These are phyloP conservation scores for Claviceps paspali DNA, from an alignment of 2,329 filamentous ascomycete genomes.

Conservation along the genomic window DNA sequence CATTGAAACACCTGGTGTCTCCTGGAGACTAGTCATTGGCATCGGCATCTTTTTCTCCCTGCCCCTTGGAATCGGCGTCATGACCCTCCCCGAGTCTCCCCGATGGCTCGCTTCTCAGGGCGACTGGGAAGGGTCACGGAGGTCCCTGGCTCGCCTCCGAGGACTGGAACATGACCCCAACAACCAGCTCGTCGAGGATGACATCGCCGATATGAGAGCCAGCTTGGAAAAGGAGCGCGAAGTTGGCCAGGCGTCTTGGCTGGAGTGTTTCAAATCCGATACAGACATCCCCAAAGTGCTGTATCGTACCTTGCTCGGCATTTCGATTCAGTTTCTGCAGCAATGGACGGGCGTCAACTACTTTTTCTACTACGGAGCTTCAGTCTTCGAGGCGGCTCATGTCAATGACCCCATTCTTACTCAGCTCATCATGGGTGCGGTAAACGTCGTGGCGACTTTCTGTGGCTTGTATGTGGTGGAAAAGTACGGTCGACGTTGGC, in stretches of 20 bases:
- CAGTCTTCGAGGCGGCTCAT: slow-evolving; percentile 52
- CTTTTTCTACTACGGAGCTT: slow-evolving; percentile 51
- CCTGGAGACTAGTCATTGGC: slow-evolving; percentile 49
- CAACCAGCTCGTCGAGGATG: slow-evolving; percentile 30
- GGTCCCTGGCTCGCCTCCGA: slow-evolving; percentile 36
- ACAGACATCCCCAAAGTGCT: slow-evolving; percentile 37
- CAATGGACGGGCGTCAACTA: slow-evolving; percentile 50
- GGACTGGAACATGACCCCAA: slow-evolving; percentile 31
- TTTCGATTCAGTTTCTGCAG: slow-evolving; percentile 49
- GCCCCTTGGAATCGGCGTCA: slow-evolving; percentile 35
- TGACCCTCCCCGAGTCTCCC: slow-evolving; percentile 40
- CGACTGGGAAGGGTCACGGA: slow-evolving; percentile 31
- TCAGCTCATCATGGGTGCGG: slow-evolving; percentile 51
- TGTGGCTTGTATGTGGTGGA: slow-evolving; percentile 54
- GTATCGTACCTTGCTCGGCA: slow-evolving; percentile 50
- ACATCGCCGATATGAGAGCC: slow-evolving; percentile 35
- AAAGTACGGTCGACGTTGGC: slow-evolving; percentile 50
- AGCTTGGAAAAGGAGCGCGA: slow-evolving; percentile 28
- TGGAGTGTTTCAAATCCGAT: slow-evolving; percentile 46
- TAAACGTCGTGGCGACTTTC: slow-evolving; percentile 55
- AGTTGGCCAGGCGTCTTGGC: slow-evolving; percentile 33
- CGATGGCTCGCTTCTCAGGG: slow-evolving; percentile 36
- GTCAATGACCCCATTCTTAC: slow-evolving; percentile 50
- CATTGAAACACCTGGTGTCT: slow-evolving; percentile 25
- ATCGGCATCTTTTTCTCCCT: slow-evolving; percentile 37